Percentiles rank a stretch among this genome's conserved stretches.
These are phyloP conservation scores for Aspergillus sojae DNA, from an alignment of 2,329 filamentous ascomycete species.

Conservation along the genomic window DNA sequence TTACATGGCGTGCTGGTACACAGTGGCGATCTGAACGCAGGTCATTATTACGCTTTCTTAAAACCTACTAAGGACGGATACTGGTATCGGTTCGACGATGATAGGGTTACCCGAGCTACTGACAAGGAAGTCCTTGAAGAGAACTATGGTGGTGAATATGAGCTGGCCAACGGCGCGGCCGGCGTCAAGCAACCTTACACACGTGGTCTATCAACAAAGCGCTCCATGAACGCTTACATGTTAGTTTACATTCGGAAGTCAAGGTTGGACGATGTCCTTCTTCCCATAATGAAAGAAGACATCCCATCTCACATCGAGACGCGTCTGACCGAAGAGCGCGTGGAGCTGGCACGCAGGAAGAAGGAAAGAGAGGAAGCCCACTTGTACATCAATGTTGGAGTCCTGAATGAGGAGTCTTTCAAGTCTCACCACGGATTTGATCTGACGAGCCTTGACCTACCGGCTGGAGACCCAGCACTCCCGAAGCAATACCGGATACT, in stretches of 20 bases:
- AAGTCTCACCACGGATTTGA: constrained; percentile 81
- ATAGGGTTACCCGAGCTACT: constrained; percentile 93
- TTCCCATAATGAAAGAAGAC: constrained; percentile 73
- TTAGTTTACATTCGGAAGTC: constrained; percentile 93
- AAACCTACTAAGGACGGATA: constrained; percentile 90
- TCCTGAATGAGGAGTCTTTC: constrained; percentile 82
- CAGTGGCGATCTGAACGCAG: constrained; percentile 93
- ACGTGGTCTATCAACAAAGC: constrained; percentile 64
- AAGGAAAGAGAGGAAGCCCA: constrained; percentile 95
- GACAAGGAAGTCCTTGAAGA: constrained; percentile 91
- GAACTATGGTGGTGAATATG: constrained; percentile 90
- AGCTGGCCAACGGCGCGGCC: constrained; percentile 57
- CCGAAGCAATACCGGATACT: constrained; percentile 74
- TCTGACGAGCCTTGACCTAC: constrained; percentile 68
- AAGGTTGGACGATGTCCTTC: constrained; percentile 78
- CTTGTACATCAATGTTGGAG: constrained; percentile 81
- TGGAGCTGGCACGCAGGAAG: constrained; percentile 71
- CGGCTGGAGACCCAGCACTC: constrained; percentile 65
- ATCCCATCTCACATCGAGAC: constrained; percentile 79
- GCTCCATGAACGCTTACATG: constrained; percentile 93
- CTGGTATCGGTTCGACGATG: constrained; percentile 97
- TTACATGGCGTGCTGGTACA: constrained; percentile 95
- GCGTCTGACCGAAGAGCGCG: constrained; percentile 80
- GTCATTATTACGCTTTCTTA: constrained; percentile 96
- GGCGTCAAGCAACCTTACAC: constrained; percentile 67